Base-by-base conservation (phyloP, 2,329 filamentous ascomycete genomes). In the Penicillium sp. region DNA sequence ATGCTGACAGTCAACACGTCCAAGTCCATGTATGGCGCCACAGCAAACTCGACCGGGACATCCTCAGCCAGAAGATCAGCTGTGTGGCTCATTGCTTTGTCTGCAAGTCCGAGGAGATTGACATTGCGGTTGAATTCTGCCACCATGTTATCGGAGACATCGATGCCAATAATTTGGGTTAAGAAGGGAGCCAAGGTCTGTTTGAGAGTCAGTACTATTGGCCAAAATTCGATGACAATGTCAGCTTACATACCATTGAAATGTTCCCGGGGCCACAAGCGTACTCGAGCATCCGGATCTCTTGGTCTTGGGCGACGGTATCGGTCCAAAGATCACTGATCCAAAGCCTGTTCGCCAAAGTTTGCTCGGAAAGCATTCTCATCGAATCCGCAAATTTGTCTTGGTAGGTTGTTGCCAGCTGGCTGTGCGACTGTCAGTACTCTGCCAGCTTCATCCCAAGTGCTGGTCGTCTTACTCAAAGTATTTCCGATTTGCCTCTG, bases 141-240 rank as follows among this genome's bases (percentile, higher is more conserved):
- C 5, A 90, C 82, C 89, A 92, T 92, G 58, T 84, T 84, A 60
- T 86, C 81, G 0, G 88, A 88, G 55, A 91, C 75, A 68, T 93
- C 90, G 45, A 93, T 80, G 43, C 88, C 90, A 16, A 87, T 75
- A 48, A 84, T 84, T 62, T 86, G 80, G 1, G 84, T 86, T 3
- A 85, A 81, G 63, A 84, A 86, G 2, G 86, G 84, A 1, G 81
- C 83, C 14, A 90, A 78, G 14, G 84, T 79, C 83, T 87, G 51
- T 6, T 44, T 47, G 2, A 53, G 1, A 26, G 16, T 55, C 24
- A 50, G 48, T 21, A 33, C 6, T 24, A 3, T 33, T 19, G 7
- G 27, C 21, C 45, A 9, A 37, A 1, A 5, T 9, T 11, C n/a
- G n/a, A n/a, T n/a, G n/a, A n/a, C n/a, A 2, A 0, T 41, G 13